These are phyloP conservation scores for Boletus bicolor DNA, from an alignment of 768 basidiomycete genomes.

Conservation along the genomic window DNA sequence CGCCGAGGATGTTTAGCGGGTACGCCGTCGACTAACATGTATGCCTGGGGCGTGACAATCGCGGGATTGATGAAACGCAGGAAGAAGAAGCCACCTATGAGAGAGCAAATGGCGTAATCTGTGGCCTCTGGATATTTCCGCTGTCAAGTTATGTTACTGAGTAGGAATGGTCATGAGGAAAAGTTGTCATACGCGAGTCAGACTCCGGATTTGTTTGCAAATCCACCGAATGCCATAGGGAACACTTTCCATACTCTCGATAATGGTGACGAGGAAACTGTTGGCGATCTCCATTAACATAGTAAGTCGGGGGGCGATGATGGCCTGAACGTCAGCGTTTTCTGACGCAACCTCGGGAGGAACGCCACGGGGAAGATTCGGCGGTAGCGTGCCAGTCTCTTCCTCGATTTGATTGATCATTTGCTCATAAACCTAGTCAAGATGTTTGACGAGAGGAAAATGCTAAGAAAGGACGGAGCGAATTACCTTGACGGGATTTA, in stretches of 20 bases:
- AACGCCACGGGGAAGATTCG: constrained; percentile 89
- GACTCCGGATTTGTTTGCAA: constrained; percentile 97
- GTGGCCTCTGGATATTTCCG: constrained; percentile 99
- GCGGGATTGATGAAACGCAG: constrained; percentile 99
- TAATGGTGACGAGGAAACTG: constrained; percentile 94
- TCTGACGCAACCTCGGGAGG: constrained; percentile 92
- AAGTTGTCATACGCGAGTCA: constrained; percentile 72
- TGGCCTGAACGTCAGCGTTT: constrained; percentile 94
- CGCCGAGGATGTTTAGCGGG: constrained; percentile 97
- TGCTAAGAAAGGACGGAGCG: neutral
- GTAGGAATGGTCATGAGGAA: neutral
- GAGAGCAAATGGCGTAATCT: constrained; percentile 96
- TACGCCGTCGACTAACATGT: constrained; percentile 98
- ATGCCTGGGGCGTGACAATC: constrained; percentile 98
- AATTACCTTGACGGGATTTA: constrained; percentile 93
- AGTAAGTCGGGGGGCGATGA: constrained; percentile 93
- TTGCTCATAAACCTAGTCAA: constrained; percentile 91
- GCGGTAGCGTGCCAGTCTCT: constrained; percentile 88
- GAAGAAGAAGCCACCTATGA: constrained; percentile 99
- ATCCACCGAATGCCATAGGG: constrained; percentile 99
- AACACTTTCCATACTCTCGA: constrained; percentile 97
- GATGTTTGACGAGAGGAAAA: neutral
- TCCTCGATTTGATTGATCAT: constrained; percentile 99
- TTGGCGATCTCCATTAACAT: constrained; percentile 99
- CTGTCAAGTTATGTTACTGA: constrained; percentile 40